Conservation (phyloP, 2,329 filamentous ascomycete species). For the Byssochlamys sp. region DNA sequence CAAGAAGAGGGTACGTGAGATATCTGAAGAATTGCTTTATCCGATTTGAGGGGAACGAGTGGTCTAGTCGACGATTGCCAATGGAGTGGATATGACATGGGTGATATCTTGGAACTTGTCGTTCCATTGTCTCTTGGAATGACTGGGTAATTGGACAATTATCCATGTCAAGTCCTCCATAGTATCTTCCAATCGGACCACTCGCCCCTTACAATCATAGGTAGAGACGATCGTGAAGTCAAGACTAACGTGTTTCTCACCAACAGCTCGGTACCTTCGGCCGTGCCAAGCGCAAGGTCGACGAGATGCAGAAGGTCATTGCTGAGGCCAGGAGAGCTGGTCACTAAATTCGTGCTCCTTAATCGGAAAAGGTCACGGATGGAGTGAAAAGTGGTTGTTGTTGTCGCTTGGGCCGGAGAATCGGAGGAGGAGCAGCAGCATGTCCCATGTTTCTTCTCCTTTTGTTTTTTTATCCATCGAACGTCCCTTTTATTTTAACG, state of each 20-base stretch:
- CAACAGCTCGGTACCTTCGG: constrained; percentile 88
- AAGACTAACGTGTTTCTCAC: constrained; percentile 11
- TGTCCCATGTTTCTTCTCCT: neutral
- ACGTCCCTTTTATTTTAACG: constrained; percentile 1
- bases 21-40: neutral
- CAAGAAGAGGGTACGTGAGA: constrained; percentile 81
- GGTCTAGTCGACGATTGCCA: neutral
- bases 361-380: constrained; percentile 7
- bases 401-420: neutral
- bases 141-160: neutral
- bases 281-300: constrained; percentile 98
- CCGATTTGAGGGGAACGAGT: neutral
- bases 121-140: neutral
- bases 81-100: neutral
- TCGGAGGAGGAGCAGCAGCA: neutral
- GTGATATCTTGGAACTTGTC: neutral
- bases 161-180: neutral
- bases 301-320: constrained; percentile 96
- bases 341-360: constrained; percentile 46
- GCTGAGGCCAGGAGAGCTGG: constrained; percentile 78
- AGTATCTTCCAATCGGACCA: neutral
- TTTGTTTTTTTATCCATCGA: constrained; percentile 1
- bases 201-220: neutral
- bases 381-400: neutral
- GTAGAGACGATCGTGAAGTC: neutral